Percentiles rank a stretch among this genome's conserved stretches.
These are phyloP conservation scores for Corylus heterophylla DNA, from an alignment of 306 rosid genomes.

Conservation along the genomic window DNA sequence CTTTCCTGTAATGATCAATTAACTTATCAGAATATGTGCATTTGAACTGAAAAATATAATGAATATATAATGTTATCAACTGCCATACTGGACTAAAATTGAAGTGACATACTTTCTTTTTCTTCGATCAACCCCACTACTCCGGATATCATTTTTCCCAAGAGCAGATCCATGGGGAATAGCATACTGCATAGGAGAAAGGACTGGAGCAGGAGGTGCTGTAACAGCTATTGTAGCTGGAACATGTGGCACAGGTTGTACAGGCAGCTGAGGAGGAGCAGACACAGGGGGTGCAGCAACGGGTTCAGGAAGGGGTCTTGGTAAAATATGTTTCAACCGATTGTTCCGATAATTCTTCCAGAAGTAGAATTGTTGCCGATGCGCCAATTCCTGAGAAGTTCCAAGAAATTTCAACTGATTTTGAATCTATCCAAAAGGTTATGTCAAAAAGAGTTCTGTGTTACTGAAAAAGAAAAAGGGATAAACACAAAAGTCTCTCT, in stretches of 20 bases:
- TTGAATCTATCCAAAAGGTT: not conserved
- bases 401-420: conserved; percentile 5
- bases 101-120: conserved; percentile 67
- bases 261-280: conserved; percentile 50
- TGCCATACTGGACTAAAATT: not conserved
- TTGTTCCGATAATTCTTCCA: conserved; percentile 98
- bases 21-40: conserved; percentile 12
- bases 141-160: conserved; percentile 70
- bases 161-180: conserved; percentile 59
- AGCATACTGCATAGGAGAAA: conserved; percentile 79
- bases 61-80: not conserved
- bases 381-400: conserved; percentile 71
- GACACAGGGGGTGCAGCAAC: conserved; percentile 52
- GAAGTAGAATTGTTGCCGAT: conserved; percentile 93
- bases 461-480: not conserved
- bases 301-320: conserved; percentile 80
- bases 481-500: not conserved
- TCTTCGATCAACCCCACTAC: conserved; percentile 69
- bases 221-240: conserved; percentile 54
- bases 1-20: conserved; percentile 47
- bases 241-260: conserved; percentile 53
- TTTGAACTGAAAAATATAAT: not conserved
- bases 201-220: conserved; percentile 55
- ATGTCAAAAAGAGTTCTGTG: not conserved
- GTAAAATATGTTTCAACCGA: conserved; percentile 84